These are phyloP conservation scores for Ophiostoma quercus DNA, from an alignment of 2,329 filamentous ascomycete species.

Conservation along the genomic window DNA sequence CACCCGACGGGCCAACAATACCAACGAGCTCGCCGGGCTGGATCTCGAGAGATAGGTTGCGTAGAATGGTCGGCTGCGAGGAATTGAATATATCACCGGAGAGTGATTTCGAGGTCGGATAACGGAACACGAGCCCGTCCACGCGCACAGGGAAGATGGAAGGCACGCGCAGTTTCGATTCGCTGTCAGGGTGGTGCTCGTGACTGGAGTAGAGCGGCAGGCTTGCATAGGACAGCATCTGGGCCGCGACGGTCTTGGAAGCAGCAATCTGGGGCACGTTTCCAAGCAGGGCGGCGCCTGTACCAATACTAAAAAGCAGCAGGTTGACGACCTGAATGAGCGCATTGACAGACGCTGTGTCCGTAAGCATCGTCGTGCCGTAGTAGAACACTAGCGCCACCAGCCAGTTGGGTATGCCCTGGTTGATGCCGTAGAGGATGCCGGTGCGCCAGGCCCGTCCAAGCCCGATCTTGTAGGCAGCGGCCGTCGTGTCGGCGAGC, in stretches of 20 bases:
- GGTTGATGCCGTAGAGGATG: slow-evolving; percentile 69
- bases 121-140: slow-evolving; percentile 62
- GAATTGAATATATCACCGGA: neutral
- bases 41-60: slow-evolving; percentile 61
- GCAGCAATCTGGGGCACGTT: slow-evolving; percentile 77
- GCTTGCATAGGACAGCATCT: slow-evolving; percentile 64
- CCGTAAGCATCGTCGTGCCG: slow-evolving; percentile 58
- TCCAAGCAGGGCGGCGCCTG: slow-evolving; percentile 62
- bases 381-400: slow-evolving; percentile 82
- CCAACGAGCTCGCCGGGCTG: slow-evolving; percentile 61
- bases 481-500: slow-evolving; percentile 48
- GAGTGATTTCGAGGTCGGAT: slow-evolving; percentile 43
- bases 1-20: slow-evolving; percentile 77
- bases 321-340: slow-evolving; percentile 74
- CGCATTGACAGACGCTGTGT: slow-evolving; percentile 44
- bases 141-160: slow-evolving; percentile 46
- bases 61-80: slow-evolving; percentile 48
- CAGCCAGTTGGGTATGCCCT: slow-evolving; percentile 65
- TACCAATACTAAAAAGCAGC: slow-evolving; percentile 76
- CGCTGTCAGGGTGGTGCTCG: slow-evolving; percentile 49
- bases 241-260: slow-evolving; percentile 64
- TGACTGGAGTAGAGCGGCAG: slow-evolving; percentile 53
- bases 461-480: slow-evolving; percentile 56
- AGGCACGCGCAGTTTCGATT: slow-evolving; percentile 33
- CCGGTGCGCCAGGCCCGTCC: slow-evolving; percentile 63